These are phyloP conservation scores for Puccinia horiana DNA, from an alignment of 1,284 basidiomycete genomes.

Conservation along the genomic window DNA sequence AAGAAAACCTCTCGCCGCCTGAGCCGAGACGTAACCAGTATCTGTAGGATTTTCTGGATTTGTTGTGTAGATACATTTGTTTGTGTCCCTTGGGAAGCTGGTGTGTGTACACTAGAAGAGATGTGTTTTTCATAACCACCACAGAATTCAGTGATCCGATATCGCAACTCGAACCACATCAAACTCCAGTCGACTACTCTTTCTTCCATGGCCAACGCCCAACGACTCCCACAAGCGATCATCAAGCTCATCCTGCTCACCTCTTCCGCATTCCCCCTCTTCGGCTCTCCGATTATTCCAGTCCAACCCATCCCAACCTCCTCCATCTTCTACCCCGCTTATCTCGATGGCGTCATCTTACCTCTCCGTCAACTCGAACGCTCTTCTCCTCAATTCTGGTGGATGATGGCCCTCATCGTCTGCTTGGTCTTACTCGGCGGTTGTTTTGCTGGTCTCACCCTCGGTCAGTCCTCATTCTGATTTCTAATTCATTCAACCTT, in stretches of 20 bases:
- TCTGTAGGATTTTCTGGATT: no score
- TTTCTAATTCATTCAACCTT: not conserved
- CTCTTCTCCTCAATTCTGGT: conserved; percentile 44
- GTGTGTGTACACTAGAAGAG: no score
- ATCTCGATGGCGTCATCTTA: not conserved
- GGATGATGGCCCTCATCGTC: conserved; percentile 45
- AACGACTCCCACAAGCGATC: conserved; percentile 11
- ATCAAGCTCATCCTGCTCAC: conserved; percentile 37
- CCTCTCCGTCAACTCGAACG: not conserved
- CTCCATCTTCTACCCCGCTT: not conserved
- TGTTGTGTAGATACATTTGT: no score
- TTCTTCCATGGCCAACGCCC: not conserved
- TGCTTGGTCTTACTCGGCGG: conserved; percentile 43
- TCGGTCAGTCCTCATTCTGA: not conserved
- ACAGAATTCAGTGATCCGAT: no score
- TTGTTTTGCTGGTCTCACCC: conserved; percentile 49
- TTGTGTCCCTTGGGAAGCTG: no score
- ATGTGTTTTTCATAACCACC: no score
- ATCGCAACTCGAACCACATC: no score
- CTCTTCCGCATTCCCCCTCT: conserved; percentile 31
- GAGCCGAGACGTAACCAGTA: no score
- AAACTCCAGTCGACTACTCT: no score
- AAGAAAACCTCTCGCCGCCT: no score
- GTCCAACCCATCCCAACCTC: not conserved
- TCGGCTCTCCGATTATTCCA: conserved; percentile 11